Conservation (phyloP, 164 flowering plant species). For the Tetrastigma voinierianum region DNA sequence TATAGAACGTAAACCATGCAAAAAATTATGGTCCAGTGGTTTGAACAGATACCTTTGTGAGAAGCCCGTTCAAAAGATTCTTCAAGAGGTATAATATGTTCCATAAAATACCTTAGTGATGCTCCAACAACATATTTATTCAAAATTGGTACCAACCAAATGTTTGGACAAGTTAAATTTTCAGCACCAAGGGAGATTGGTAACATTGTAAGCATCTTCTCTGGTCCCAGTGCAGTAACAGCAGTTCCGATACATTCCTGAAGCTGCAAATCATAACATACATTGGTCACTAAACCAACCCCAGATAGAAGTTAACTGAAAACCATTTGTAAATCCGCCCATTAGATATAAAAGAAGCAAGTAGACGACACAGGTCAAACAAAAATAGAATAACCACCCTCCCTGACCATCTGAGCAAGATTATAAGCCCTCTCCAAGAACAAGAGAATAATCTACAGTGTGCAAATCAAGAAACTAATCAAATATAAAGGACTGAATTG, state of each 20-base stretch:
- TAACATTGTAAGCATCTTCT: conserved; percentile 57
- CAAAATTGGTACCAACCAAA: conserved; percentile 85
- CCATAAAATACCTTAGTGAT: conserved; percentile 65
- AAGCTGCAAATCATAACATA: conserved; percentile 45
- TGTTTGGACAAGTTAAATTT: conserved; percentile 50
- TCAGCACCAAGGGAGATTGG: conserved; percentile 59
- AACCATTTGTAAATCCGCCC: no score
- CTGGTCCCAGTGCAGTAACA: conserved; percentile 84
- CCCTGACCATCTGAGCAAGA: no score
- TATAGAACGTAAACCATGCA: background rate
- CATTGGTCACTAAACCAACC: conserved; percentile 1
- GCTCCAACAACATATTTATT: conserved; percentile 64
- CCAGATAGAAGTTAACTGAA: no score
- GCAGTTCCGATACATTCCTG: conserved; percentile 86
- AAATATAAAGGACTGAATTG: no score
- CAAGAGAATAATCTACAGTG: no score
- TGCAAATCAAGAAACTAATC: no score
- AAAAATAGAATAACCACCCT: no score
- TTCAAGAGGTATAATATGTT: conserved; percentile 76
- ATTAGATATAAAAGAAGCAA: no score
- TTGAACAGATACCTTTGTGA: conserved; percentile 49
- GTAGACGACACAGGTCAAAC: no score
- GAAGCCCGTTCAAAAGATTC: conserved; percentile 50
- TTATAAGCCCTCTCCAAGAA: no score
- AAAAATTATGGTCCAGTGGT: background rate